These are phyloP conservation scores for Tagetes patula DNA, from an alignment of 129 eudicot genomes.

Conservation along the genomic window DNA sequence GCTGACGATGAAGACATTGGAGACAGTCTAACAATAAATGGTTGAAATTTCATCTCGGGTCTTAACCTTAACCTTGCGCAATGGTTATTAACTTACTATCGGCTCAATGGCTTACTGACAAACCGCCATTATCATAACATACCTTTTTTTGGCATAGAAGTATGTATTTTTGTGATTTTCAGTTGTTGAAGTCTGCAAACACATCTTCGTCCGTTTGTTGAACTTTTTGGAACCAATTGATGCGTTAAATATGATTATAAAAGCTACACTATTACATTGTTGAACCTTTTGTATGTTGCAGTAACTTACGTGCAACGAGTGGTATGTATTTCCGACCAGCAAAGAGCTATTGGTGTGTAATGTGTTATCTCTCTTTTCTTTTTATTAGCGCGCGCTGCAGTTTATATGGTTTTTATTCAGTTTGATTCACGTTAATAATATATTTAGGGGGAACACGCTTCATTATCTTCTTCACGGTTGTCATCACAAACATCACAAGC, in stretches of 20 bases:
- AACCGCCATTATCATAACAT: too few relatives aligned
- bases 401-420: slow-evolving; percentile 1
- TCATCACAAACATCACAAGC: slow-evolving; percentile 86
- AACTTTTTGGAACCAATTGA: background rate
- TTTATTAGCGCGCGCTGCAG: background rate
- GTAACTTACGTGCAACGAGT: slow-evolving; percentile 68
- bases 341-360: slow-evolving; percentile 73
- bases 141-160: too few relatives aligned
- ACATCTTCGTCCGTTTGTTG: background rate
- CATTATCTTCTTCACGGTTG: slow-evolving; percentile 98
- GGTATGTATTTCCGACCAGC: slow-evolving; percentile 86
- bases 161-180: too few relatives aligned
- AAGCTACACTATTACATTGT: background rate
- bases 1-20: too few relatives aligned
- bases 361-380: background rate
- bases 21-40: too few relatives aligned
- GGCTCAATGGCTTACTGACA: too few relatives aligned
- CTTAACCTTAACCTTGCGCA: too few relatives aligned
- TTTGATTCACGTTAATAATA: background rate
- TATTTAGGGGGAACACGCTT: slow-evolving; percentile 74
- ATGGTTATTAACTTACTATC: too few relatives aligned
- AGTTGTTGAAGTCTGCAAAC: background rate
- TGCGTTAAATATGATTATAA: background rate
- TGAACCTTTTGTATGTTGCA: slow-evolving; percentile 32
- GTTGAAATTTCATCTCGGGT: too few relatives aligned